Conservation (phyloP, 192 early-diverging fungal species). For the Jimgerdemannia flammicorona region DNA sequence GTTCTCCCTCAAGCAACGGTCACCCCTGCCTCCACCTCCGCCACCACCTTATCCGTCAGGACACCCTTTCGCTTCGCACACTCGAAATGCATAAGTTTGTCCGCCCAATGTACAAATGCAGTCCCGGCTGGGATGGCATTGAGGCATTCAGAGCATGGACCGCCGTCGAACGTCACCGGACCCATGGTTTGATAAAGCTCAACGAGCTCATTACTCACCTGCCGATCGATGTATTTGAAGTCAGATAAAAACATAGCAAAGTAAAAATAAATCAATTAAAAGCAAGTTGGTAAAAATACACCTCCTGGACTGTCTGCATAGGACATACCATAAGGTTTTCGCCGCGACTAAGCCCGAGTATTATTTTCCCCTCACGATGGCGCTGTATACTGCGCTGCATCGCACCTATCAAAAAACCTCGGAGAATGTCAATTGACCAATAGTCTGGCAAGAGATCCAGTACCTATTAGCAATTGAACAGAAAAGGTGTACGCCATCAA, state of each 20-base stretch:
- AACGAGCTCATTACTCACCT: background rate
- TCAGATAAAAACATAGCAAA: background rate
- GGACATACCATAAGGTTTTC: conserved; percentile 39
- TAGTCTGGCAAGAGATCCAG: conserved; percentile 40
- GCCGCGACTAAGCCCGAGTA: conserved; percentile 43
- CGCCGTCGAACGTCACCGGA: background rate
- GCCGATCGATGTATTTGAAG: background rate
- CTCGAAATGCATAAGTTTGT: background rate
- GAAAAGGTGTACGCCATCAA: background rate
- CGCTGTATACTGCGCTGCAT: conserved; percentile 40
- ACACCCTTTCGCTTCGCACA: background rate
- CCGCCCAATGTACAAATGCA: background rate
- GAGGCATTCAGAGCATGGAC: background rate
- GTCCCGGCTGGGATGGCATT: background rate
- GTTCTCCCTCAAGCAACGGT: background rate
- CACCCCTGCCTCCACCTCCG: background rate
- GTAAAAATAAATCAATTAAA: background rate
- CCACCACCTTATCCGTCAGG: background rate
- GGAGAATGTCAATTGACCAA: conserved; percentile 49
- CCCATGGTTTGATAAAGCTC: background rate
- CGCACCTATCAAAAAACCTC: conserved; percentile 40
- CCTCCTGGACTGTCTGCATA: background rate
- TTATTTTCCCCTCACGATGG: conserved; percentile 40
- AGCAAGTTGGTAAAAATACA: background rate
- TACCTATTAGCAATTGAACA: conserved; percentile 27